Evolutionary conservation across 2,329 filamentous ascomycete species (phyloP), one percentile per base, ranked within the genome.

Genomic region (Coniochaeta hoffmannii): DNA sequence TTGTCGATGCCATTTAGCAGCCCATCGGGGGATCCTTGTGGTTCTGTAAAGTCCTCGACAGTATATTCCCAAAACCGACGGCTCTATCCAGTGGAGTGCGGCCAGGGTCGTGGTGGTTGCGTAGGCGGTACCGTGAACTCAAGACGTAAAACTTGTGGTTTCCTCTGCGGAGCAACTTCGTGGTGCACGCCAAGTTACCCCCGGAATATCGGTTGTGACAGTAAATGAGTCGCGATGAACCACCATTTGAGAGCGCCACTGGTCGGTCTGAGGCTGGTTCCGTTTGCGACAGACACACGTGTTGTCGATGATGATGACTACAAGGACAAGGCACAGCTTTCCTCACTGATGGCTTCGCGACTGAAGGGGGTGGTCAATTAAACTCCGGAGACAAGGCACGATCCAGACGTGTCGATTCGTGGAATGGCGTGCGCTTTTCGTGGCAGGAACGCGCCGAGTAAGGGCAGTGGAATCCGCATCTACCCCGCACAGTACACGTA

Each of bases 1-100:
- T 68, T 34, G 69, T 66, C 58, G 70, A 72, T 62, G 72, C 69
- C 71, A 74, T 73, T 57, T 46, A 66, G 66, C 61, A 58, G 50
- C 54, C 57, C 62, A 62, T 61, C 49, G 53, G 60, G 51, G 46
- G 19, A n/a, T n/a, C n/a, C n/a, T n/a, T n/a, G n/a, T n/a, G n/a
- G n/a, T n/a, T n/a, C n/a, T n/a, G n/a, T n/a, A n/a, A n/a, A n/a
- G n/a, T n/a, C n/a, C n/a, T n/a, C n/a, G n/a, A n/a, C n/a, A n/a
- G n/a, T n/a, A n/a, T n/a, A n/a, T n/a, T n/a, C n/a, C n/a, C n/a
- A n/a, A n/a, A n/a, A n/a, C n/a, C n/a, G n/a, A n/a, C 32, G 32
- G 10, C 32, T 35, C 15, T 35, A 35, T 9, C 32, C 15, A 9
- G 32, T 35, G 10, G 36, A 41, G 36, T n/a, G 22, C n/a, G 17